phyloP scores from a whole-genome alignment of 2,329 filamentous ascomycete genomes.

The Clarireedia paspali region DNA sequence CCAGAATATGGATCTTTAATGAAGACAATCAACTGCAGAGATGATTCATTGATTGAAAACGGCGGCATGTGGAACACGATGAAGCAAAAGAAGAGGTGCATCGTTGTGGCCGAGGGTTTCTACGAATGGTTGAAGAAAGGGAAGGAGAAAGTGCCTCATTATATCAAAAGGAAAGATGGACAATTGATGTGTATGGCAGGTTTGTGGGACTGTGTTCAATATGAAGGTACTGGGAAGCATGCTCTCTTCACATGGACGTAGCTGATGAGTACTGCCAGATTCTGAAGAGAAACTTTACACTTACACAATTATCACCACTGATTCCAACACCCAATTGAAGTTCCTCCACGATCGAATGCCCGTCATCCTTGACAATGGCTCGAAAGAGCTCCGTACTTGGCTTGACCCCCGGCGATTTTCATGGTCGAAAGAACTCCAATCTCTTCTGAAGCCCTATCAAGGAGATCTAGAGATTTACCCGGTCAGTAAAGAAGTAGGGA shows the following conservation, averaged over 20 bases:
- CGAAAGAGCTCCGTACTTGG: slow-evolving; percentile 64
- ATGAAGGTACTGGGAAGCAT: slow-evolving; percentile 50
- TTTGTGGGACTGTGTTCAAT: slow-evolving; percentile 81
- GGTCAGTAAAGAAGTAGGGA: slow-evolving; percentile 83
- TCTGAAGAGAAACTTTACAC: slow-evolving; percentile 68
- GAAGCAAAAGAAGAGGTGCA: slow-evolving; percentile 82
- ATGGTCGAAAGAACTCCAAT: slow-evolving; percentile 75
- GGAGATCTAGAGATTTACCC: slow-evolving; percentile 79
- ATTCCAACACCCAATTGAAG: slow-evolving; percentile 70
- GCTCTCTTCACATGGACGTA: neutral
- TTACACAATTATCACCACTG: slow-evolving; percentile 90
- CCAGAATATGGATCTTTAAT: slow-evolving; percentile 71
- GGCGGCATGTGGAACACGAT: slow-evolving; percentile 87
- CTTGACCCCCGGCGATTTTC: slow-evolving; percentile 63
- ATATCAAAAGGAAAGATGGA: slow-evolving; percentile 72
- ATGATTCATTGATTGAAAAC: slow-evolving; percentile 70
- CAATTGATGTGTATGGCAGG: slow-evolving; percentile 79
- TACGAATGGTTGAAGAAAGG: slow-evolving; percentile 89
- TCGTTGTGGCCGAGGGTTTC: slow-evolving; percentile 86
- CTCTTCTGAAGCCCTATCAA: slow-evolving; percentile 67
- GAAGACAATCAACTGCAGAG: slow-evolving; percentile 91
- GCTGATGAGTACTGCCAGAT: slow-evolving; percentile 29
- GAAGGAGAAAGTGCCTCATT: slow-evolving; percentile 81
- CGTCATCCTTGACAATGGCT: slow-evolving; percentile 75
- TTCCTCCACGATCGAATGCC: slow-evolving; percentile 97